These are phyloP conservation scores for Hysterangium stoloniferum DNA, from an alignment of 768 basidiomycete genomes.

Conservation along the genomic window DNA sequence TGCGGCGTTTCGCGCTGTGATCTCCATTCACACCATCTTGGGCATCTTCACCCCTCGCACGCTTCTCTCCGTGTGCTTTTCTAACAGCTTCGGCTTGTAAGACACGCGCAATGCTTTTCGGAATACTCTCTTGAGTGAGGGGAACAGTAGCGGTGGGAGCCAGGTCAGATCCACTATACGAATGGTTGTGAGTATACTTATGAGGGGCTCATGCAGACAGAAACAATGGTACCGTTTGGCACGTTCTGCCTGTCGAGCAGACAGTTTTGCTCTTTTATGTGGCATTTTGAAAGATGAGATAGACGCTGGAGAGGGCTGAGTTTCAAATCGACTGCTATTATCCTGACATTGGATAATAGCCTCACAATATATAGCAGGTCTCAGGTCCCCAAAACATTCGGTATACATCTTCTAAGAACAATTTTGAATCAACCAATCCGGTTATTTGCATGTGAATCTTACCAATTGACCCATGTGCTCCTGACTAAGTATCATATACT, in stretches of 20 bases:
- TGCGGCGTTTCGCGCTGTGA: background rate
- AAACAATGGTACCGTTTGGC: constrained; percentile 37
- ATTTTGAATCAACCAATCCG: too few species aligned
- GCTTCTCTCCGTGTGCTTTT: constrained; percentile 42
- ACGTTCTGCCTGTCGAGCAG: constrained; percentile 36
- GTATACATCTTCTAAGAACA: too few species aligned
- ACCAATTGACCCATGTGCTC: too few species aligned
- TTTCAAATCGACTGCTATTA: too few species aligned
- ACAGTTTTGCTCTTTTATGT: constrained; percentile 55
- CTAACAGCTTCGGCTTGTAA: constrained; percentile 55
- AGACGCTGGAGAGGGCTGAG: too few species aligned
- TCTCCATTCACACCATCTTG: background rate
- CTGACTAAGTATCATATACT: too few species aligned
- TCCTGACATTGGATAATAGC: too few species aligned
- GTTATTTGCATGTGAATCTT: too few species aligned
- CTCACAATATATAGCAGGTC: too few species aligned
- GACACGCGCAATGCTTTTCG: constrained; percentile 60
- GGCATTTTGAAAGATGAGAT: constrained; percentile 37
- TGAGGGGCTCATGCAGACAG: constrained; percentile 12
- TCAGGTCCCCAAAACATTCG: too few species aligned
- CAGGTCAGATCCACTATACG: constrained; percentile 40
- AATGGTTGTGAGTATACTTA: background rate
- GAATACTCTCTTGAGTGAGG: constrained; percentile 50
- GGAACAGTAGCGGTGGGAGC: constrained; percentile 32
- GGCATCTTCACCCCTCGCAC: constrained; percentile 2